A percentile compares a stretch with the other conserved stretches of the same genome.
Evolutionary conservation across 2,329 filamentous ascomycete species (phyloP).

Genomic region (Knufia fluminis): DNA sequence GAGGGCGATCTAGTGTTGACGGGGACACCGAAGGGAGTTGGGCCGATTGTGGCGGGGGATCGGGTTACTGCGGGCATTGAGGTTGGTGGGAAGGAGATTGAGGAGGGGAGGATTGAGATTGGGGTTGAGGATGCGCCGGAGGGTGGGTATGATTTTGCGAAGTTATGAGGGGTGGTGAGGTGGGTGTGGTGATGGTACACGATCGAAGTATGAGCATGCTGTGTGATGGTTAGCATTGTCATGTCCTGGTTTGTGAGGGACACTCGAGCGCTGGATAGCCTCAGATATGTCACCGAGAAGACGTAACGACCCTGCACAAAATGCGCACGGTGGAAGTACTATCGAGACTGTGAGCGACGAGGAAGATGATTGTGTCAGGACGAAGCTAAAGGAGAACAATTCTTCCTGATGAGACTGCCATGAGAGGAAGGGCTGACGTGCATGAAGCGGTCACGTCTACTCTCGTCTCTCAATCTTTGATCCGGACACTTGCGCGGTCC

Average conservation of each 20-base stretch:
- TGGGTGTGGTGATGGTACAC: too few relatives aligned
- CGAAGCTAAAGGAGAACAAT: neutral
- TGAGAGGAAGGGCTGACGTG: too few relatives aligned
- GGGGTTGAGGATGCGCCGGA: constrained; percentile 59
- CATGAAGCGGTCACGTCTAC: too few relatives aligned
- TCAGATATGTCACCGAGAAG: too few relatives aligned
- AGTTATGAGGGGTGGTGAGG: constrained; percentile 45
- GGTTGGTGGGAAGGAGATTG: constrained; percentile 70
- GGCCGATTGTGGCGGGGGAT: constrained; percentile 74
- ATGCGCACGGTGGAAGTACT: neutral
- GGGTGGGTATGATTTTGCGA: constrained; percentile 65
- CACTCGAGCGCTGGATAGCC: too few relatives aligned
- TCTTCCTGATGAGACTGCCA: too few relatives aligned
- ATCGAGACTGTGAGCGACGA: neutral
- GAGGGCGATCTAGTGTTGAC: constrained; percentile 88
- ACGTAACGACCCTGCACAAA: too few relatives aligned
- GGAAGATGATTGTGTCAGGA: constrained; percentile 5
- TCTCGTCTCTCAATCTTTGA: too few relatives aligned
- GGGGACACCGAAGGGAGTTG: constrained; percentile 95
- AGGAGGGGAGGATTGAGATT: constrained; percentile 78
- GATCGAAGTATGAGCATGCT: too few relatives aligned
- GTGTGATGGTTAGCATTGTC: too few relatives aligned
- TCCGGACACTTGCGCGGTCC: too few relatives aligned
- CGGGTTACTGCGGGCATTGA: constrained; percentile 75
- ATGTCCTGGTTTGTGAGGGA: too few relatives aligned